Base-by-base conservation (phyloP, 345 rosid species). In the Sonneratia alba region DNA sequence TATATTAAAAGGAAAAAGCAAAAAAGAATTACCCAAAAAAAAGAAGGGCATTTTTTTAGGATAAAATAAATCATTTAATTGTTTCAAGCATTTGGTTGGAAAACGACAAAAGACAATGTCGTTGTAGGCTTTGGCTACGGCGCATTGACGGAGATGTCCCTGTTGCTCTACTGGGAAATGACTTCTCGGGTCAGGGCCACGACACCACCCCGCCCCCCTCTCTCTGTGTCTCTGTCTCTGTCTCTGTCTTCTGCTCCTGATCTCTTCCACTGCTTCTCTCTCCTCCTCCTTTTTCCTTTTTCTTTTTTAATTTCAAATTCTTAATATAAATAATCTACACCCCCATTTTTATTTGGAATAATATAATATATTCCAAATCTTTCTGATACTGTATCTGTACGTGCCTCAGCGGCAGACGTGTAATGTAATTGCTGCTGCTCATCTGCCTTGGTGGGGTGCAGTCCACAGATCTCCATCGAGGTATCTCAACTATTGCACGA, bases 131-230 rank as follows among this genome's bases (percentile, higher is more conserved):
- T 81, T 82, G 88, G 89, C 21, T 67, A 37, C 51, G 70, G 40
- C 32, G 74, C 78, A 82, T 84, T 92, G 83, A 89, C 98, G 47
- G 67, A 36, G 0, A 36, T 82, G 67, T 77, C 93, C 93, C 88
- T 81, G 49, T 62, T 9, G 6, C 55, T 5, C 68, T 82, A 32
- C 12, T 10, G 0, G 72, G 71, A 84, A 85, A 80, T 86, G 82
- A 87, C 95, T 77, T 65, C 40, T 64, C 79, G 69, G 78, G 72
- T 42, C 45, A 42, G 45, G 45, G 2, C 45, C 45, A 42, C 45
- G 0, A 42, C 45, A 9, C 45, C 45, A 0, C 0, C 10, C 45
- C 7, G 2, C 45, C 45, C 7, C 0, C 45, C 45, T 42, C 10
- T 9, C 45, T 9, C 45, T 1, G 7, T 42, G 45, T 42, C 45